Evolutionary conservation across 1,284 basidiomycete genomes (phyloP).

Genomic region (Takashimella tepidaria): DNA sequence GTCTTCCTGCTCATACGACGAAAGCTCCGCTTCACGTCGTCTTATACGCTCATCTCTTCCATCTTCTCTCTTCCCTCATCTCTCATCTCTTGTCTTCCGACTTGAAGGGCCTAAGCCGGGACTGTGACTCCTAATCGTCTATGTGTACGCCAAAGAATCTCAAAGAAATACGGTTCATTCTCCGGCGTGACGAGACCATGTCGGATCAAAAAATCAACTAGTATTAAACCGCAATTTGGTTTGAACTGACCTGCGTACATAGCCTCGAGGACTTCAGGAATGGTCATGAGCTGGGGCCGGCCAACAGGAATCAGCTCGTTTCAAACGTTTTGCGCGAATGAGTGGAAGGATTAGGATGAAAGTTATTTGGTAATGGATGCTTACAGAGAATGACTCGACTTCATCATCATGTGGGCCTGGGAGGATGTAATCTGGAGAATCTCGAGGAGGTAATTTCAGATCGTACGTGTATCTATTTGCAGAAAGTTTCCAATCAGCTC

Average conservation of each 20-base stretch:
- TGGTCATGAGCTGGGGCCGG: slow-evolving; percentile 37
- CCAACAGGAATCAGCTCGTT: no score
- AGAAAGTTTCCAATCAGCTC: background rate
- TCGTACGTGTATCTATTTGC: slow-evolving; percentile 71
- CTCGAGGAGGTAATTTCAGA: slow-evolving; percentile 58
- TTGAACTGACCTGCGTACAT: slow-evolving; percentile 53
- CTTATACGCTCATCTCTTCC: no score
- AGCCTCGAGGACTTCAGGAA: slow-evolving; percentile 45
- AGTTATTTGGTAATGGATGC: slow-evolving; percentile 4
- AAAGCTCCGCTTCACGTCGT: no score
- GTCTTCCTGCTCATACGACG: no score
- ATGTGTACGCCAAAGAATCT: slow-evolving; percentile 40
- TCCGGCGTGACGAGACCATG: slow-evolving; percentile 53
- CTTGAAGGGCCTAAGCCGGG: slow-evolving; percentile 13
- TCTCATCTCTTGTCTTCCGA: no score
- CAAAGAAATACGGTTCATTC: slow-evolving; percentile 48
- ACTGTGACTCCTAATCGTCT: slow-evolving; percentile 36
- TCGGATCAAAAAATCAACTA: slow-evolving; percentile 55
- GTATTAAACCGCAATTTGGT: slow-evolving; percentile 55
- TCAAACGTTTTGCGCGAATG: no score
- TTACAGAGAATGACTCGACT: slow-evolving; percentile 69
- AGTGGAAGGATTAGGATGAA: slow-evolving; percentile 1
- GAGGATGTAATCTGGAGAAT: slow-evolving; percentile 49
- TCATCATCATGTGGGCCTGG: slow-evolving; percentile 83
- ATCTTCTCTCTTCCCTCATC: no score